Evolutionary conservation across 2,329 filamentous ascomycete genomes (phyloP).

Genomic region (Beauveria scarabaeidicola): DNA sequence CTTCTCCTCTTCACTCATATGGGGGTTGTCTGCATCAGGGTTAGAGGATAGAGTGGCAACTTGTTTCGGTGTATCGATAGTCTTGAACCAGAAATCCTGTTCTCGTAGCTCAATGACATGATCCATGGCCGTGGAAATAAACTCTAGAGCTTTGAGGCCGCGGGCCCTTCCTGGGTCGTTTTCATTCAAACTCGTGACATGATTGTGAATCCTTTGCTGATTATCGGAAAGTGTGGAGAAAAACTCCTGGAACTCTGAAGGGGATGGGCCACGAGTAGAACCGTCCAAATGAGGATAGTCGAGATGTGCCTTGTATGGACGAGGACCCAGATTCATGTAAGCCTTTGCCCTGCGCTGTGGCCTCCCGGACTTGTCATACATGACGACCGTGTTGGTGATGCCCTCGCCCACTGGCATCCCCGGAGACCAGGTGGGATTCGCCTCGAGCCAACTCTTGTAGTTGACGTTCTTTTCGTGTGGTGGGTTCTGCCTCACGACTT

Average conservation of each 20-base stretch:
- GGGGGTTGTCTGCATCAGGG: background rate
- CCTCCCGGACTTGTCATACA: background rate
- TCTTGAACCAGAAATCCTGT: background rate
- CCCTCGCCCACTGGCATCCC: background rate
- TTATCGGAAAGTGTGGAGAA: background rate
- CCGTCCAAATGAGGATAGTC: background rate
- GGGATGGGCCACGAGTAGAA: background rate
- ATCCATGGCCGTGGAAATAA: background rate
- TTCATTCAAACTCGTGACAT: background rate
- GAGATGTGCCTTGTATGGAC: background rate
- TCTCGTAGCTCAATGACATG: background rate
- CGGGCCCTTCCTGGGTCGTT: background rate
- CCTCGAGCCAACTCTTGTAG: background rate
- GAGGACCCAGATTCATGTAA: background rate
- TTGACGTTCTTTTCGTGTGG: background rate
- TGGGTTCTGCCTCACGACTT: background rate
- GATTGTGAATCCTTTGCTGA: background rate
- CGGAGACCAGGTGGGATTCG: background rate
- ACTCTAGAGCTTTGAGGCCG: background rate
- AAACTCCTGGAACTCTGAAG: background rate
- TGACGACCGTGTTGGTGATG: background rate
- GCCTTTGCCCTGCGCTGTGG: background rate
- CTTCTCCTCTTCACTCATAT: background rate
- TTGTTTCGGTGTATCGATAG: background rate
- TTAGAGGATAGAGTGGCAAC: background rate